Percentiles rank a stretch among this genome's conserved stretches.
These are phyloP conservation scores for Uronychia binucleata DNA, from an alignment of 73 alveolate species.

Conservation along the genomic window DNA sequence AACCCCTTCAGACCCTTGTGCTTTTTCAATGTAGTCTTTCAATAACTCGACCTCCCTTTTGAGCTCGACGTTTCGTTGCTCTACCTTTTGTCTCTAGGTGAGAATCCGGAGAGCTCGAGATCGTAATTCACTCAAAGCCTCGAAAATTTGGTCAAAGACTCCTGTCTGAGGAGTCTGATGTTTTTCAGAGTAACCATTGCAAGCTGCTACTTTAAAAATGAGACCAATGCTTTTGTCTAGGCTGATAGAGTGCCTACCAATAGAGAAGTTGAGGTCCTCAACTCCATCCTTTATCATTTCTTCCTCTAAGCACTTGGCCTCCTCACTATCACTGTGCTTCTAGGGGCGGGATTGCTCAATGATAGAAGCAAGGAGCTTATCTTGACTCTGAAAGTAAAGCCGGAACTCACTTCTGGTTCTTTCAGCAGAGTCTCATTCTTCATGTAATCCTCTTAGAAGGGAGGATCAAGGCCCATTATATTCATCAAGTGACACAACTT, in stretches of 20 bases:
- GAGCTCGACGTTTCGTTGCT: not conserved
- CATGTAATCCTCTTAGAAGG: slow-evolving; percentile 45
- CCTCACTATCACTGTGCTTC: not conserved
- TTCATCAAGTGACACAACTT: slow-evolving; percentile 59
- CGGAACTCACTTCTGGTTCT: not conserved
- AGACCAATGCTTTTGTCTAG: not conserved
- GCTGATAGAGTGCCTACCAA: too few species aligned
- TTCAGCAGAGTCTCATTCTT: not conserved
- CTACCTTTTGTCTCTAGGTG: not conserved
- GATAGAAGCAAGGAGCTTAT: too few species aligned
- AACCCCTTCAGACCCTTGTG: not conserved
- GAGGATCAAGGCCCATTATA: slow-evolving; percentile 43
- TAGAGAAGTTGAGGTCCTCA: not conserved
- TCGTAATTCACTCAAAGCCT: not conserved
- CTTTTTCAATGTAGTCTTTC: not conserved
- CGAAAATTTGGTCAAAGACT: not conserved
- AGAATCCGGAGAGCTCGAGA: too few species aligned
- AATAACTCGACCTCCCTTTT: not conserved
- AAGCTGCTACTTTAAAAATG: not conserved
- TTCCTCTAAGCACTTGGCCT: not conserved
- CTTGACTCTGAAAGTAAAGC: too few species aligned
- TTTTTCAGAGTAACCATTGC: not conserved
- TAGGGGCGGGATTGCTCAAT: not conserved
- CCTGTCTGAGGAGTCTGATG: not conserved
- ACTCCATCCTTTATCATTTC: not conserved